Conservation (phyloP, 768 basidiomycete species). For the Tulasnella sp. region DNA sequence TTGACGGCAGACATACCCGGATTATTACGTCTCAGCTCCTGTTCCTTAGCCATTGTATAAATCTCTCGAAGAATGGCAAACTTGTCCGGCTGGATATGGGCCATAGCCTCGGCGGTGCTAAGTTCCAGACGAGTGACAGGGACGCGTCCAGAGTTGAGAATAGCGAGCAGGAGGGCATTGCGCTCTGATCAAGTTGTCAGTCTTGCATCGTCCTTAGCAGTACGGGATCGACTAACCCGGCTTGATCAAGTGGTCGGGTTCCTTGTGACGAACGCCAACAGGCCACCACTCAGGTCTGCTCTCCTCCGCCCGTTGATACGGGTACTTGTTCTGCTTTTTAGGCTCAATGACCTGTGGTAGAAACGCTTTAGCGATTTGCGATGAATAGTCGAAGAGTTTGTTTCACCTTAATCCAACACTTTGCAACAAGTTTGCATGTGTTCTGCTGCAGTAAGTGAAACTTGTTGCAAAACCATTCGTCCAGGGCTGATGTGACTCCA, state of each 20-base stretch:
- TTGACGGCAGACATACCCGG: conserved; percentile 14
- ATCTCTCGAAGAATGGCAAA: conserved; percentile 44
- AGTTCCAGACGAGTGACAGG: conserved; percentile 44
- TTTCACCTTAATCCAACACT: conserved; percentile 48
- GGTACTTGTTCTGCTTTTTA: conserved; percentile 46
- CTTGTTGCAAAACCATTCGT: conserved; percentile 42
- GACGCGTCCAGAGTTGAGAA: conserved; percentile 42
- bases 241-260: conserved; percentile 49
- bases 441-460: conserved; percentile 44
- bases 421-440: conserved; percentile 46
- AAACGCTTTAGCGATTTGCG: neutral
- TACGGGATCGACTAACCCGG: conserved; percentile 41
- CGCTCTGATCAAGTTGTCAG: conserved; percentile 42
- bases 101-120: conserved; percentile 42
- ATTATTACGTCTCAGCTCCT: conserved; percentile 40
- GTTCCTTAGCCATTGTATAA: conserved; percentile 46
- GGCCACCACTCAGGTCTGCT: conserved; percentile 50
- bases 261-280: conserved; percentile 44
- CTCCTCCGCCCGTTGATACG: conserved; percentile 48
- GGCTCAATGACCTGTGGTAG: conserved; percentile 43
- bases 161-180: conserved; percentile 42
- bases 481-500: conserved; percentile 40
- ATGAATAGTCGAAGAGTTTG: neutral
- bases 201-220: neutral
- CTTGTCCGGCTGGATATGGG: conserved; percentile 43